phyloP scores from a whole-genome alignment of 176 grass and related monocot species.

The Cocos nucifera region DNA sequence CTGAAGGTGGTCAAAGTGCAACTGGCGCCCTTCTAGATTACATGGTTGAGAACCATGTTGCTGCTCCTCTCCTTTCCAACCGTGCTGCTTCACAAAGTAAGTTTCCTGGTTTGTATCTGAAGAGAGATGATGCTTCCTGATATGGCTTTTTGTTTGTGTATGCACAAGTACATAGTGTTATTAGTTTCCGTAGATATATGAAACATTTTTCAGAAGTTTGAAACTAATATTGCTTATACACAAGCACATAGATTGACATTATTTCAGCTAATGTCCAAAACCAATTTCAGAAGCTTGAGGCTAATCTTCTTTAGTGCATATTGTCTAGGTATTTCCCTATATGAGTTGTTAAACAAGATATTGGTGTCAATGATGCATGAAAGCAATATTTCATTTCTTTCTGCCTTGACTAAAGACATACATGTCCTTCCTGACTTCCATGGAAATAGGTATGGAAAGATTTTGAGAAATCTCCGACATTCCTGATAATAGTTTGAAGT shows the following conservation, averaged over 20 bases:
- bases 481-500: background rate
- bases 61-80: slow-evolving; percentile 64
- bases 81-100: slow-evolving; percentile 74
- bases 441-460: slow-evolving; percentile 63
- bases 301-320: slow-evolving; percentile 15
- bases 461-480: slow-evolving; percentile 2
- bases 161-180: too few species aligned
- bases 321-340: slow-evolving; percentile 66
- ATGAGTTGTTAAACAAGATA: slow-evolving; percentile 84
- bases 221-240: too few species aligned
- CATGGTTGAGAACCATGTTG: slow-evolving; percentile 62
- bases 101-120: slow-evolving; percentile 19
- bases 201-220: too few species aligned
- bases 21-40: slow-evolving; percentile 83
- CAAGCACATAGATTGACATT: too few species aligned
- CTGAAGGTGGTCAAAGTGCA: slow-evolving; percentile 94
- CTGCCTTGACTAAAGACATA: slow-evolving; percentile 70
- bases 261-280: too few species aligned
- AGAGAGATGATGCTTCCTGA: too few species aligned
- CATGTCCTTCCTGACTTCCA: slow-evolving; percentile 97
- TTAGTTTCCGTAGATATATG: too few species aligned
- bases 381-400: slow-evolving; percentile 54
- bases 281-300: background rate
- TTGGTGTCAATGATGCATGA: slow-evolving; percentile 54
- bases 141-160: too few species aligned